Evolutionary conservation across 1,284 basidiomycete species (phyloP), one percentile per base, ranked within the genome.

Genomic region (Cyathus pygmaeus): DNA sequence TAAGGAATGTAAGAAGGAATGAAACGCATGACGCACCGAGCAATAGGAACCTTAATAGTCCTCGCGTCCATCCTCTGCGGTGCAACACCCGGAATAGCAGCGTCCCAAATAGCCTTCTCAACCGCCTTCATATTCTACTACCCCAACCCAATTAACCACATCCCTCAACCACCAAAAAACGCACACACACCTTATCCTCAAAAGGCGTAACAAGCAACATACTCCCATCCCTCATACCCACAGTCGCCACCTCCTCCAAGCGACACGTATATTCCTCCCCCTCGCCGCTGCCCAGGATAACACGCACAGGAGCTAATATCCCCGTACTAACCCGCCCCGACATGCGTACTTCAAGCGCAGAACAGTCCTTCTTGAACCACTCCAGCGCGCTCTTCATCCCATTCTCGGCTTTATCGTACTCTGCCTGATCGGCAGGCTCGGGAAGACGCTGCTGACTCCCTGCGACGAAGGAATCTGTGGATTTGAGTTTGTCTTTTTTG

Each of bases 211-310:
- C 81, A 24, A 94, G 65, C 59, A 94, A 74, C 56, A 85, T 84
- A 11, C 89, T 86, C 1, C 93, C 92, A 57, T 94, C 91, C 61
- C 89, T 82, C 49, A 94, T 87, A 13, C 93, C 92, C 33, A 94
- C 85, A 0, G 91, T 93, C 1, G 92, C 89, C 21, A 94, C 72
- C 57, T 92, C 89, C 46, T 92, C 88, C 41, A 94, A 73, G 46
- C 76, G 80, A 52, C 82, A 65, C 21, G 80, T 76, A 23, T 78
- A 76, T 26, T 74, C 74, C 47, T 72, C 68, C 2, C 76, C 78
- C 1, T 85, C 82, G 9, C 33, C 33, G 15, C 9, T 15, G 9
- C 33, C 33, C 6, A 87, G 66, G 59, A 79, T 79, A 31, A 94
- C 88, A 27, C 85, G 83, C 15, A 94, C 90, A 1, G 89, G 85